These are phyloP conservation scores for Osmanthus fragrans DNA, from an alignment of 257 asterid genomes.

Conservation along the genomic window DNA sequence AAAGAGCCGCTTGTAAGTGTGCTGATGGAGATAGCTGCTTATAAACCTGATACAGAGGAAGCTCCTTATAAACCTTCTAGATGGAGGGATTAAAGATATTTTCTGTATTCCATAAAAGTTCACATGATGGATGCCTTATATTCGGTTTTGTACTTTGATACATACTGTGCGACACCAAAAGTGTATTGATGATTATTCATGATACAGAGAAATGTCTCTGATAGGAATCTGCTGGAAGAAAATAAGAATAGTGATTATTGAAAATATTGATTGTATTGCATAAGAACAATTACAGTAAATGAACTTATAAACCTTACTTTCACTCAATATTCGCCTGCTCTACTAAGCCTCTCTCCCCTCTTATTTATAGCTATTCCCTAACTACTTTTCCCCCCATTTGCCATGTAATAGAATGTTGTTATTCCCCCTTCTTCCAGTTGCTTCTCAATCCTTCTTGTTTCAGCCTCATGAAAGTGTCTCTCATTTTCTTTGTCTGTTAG, in stretches of 20 bases:
- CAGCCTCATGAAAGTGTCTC: neutral
- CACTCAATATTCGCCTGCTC: no score
- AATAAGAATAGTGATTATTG: no score
- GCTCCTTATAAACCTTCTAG: neutral
- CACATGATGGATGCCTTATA: neutral
- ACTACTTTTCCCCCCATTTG: no score
- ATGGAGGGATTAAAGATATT: neutral
- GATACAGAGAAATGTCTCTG: neutral
- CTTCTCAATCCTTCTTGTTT: no score
- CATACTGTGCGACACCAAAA: neutral
- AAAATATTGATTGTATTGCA: no score
- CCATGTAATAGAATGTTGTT: no score
- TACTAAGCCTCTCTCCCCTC: no score
- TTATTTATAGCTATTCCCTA: no score
- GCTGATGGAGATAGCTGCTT: neutral
- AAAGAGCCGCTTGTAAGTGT: neutral
- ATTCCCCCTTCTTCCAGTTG: no score
- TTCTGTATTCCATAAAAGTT: neutral
- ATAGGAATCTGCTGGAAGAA: no score
- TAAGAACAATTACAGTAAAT: no score
- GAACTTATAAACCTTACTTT: no score
- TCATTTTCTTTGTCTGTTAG: neutral
- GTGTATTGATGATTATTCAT: neutral
- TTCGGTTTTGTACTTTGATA: neutral
- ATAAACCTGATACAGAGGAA: neutral